Evolutionary conservation across 2,329 filamentous ascomycete genomes (phyloP), one percentile per base, ranked within the genome.

Genomic region (Epichloe sylvatica): DNA sequence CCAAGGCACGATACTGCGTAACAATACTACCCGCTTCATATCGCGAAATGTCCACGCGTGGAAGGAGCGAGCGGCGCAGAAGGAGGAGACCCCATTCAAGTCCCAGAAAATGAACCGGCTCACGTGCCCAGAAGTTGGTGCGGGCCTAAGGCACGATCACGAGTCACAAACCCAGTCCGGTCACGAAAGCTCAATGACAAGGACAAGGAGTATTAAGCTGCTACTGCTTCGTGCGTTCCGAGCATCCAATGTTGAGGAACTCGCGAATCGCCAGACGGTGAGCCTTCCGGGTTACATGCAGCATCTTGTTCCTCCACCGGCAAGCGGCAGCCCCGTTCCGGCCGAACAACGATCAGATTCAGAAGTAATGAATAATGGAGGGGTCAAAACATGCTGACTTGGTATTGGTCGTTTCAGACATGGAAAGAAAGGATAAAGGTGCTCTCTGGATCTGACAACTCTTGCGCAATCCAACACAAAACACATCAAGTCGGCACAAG

Each of bases 81-180:
- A 25, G 25, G 25, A 25, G 25, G 25, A 30, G 12, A 38, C 7
- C 13, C 19, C 21, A 25, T 21, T 21, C 3, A 12, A 17, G 15
- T 9, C 33, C 44, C 11, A 30, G 41, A 12, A 44, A n/a, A 45
- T 45, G 43, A 15, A 15, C 33, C 43, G 39, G 12, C 43, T 50
- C 49, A 50, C 49, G 49, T 50, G 45, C 33, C 45, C 38, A 11
- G 12, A n/a, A 25, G 12, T 7, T 30, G 37, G 44, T 50, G 49
- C 49, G 49, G 49, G 36, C 45, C 44, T 23, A 25, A 47, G 43
- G 46, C 46, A 48, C 13, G 30, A 11, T 13, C 33, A n/a, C 8
- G 36, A 46, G 17, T 23, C 34, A 13, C 34, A 33, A 38, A 35
- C 19, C 17, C 25, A 9, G 15, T 8, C 35, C n/a, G 19, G 37